Evolutionary conservation across 2,329 filamentous ascomycete genomes (phyloP), one percentile per base, ranked within the genome.

Genomic region (Spiromastix sp.): DNA sequence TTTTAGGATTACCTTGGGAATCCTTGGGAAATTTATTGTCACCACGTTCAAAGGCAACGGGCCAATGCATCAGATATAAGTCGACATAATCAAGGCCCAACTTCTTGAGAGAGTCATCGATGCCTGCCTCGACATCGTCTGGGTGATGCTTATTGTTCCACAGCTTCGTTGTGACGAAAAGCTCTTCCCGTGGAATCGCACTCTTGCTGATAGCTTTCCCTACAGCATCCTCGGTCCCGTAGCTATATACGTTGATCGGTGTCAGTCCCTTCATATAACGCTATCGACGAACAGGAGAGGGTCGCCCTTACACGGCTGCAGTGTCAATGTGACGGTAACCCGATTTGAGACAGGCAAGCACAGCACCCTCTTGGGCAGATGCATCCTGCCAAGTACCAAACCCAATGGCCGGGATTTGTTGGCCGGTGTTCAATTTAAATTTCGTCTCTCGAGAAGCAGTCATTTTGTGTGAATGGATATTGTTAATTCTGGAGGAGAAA

Each of bases 1-100:
- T 47, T n/a, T 55, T 44, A 3, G 54, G 50, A 33, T 66, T 66
- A 18, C 61, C 64, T 34, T 65, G 48, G 16, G 59, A 48, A 37
- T 55, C 52, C 41, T 66, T 67, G 3, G 70, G 70, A 32, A 71
- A 62, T 26, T 61, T 42, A 4, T 64, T 56, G 15, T 60, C 56
- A n/a, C 67, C 63, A 16, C 63, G 57, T 30, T 65, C 63, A 51
- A 72, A 75, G 1, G 72, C 60, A 7, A 66, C 63, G 0, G 72
- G 73, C 68, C 70, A 84, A 57, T 82, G 78, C 51, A 85, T 81
- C 39, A 83, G 65, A 54, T 72, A 81, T 8, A 84, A 63, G 51
- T 84, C 79, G 38, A 84, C 63, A 51, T 83, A 82, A 39, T 78
- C 77, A 25, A 78, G 61, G 9, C 67, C 70, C 48, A 81, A 68